Percentiles rank a stretch among this genome's conserved stretches.
phyloP scores from a whole-genome alignment of 2,329 filamentous ascomycete genomes.

The Cordyceps cicadae region DNA sequence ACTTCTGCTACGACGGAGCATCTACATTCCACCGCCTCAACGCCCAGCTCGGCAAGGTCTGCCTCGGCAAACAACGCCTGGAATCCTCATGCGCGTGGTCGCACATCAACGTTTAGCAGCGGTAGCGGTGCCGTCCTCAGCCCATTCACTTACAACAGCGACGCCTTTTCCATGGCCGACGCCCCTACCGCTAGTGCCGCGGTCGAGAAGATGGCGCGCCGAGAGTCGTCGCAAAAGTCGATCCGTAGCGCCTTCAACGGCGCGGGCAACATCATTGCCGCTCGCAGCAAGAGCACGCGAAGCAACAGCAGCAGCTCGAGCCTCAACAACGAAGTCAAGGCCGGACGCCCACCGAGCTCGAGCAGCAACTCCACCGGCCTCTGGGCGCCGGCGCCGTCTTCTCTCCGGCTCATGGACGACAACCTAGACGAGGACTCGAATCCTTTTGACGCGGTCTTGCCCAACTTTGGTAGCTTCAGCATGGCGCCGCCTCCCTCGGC shows the following conservation, averaged over 20 bases:
- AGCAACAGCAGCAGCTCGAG: constrained; percentile 19
- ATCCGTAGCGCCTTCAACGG: constrained; percentile 10
- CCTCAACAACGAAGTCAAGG: constrained; percentile 6
- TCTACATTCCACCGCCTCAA: constrained; percentile 40
- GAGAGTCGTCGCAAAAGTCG: constrained; percentile 18
- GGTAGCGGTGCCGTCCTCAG: constrained; percentile 23
- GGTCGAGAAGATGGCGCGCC: constrained; percentile 21
- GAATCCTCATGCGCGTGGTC: constrained; percentile 27
- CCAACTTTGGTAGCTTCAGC: constrained; percentile 9
- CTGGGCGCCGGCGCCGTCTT: constrained; percentile 11
- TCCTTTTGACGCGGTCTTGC: constrained; percentile 1
- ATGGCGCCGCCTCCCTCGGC: neutral
- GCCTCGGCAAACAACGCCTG: constrained; percentile 25
- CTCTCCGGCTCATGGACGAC: constrained; percentile 11
- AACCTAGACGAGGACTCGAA: constrained; percentile 1
- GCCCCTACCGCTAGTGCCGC: constrained; percentile 33
- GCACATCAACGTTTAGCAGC: constrained; percentile 23
- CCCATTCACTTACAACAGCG: constrained; percentile 29
- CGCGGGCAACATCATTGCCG: constrained; percentile 6
- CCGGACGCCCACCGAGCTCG: neutral
- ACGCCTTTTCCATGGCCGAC: constrained; percentile 32
- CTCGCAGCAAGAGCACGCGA: constrained; percentile 7
- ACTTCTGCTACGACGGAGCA: constrained; percentile 70
- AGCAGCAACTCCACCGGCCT: constrained; percentile 15
- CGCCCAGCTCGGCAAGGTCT: constrained; percentile 26